A percentile compares a stretch with the other conserved stretches of the same genome.
Conservation (phyloP, 2,329 filamentous ascomycete genomes). For the Colletotrichum horii region DNA sequence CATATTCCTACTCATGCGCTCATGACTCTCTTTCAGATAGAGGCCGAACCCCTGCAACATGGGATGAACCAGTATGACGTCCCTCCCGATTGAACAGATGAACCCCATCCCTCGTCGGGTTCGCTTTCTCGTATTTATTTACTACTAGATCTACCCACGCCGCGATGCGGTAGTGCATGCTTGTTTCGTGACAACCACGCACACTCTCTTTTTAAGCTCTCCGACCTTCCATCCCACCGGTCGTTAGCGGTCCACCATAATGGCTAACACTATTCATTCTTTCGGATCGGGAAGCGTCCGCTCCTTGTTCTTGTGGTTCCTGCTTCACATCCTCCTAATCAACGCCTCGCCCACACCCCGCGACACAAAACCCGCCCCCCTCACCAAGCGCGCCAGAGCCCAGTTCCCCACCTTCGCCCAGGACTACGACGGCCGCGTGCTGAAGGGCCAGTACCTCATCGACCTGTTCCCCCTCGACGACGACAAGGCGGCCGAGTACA, state of each 20-base stretch:
- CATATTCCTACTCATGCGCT: not conserved
- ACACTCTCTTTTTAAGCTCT: not conserved
- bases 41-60: not conserved
- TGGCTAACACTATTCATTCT: not conserved
- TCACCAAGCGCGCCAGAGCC: not conserved
- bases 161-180: not conserved
- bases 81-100: not conserved
- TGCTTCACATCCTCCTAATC: not conserved
- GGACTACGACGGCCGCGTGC: not conserved
- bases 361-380: not conserved
- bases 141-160: not conserved
- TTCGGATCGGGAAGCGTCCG: not conserved
- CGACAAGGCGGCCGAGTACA: not conserved
- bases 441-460: not conserved
- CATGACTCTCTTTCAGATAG: not conserved
- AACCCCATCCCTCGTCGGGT: not conserved
- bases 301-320: not conserved
- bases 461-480: not conserved
- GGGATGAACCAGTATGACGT: not conserved
- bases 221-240: not conserved
- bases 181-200: not conserved
- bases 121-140: not conserved
- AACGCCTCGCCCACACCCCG: not conserved
- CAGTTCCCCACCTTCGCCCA: not conserved
- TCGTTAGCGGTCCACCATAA: not conserved